Evolutionary conservation across 768 basidiomycete species (phyloP).

Genomic region (Hemileccinum impolitum): DNA sequence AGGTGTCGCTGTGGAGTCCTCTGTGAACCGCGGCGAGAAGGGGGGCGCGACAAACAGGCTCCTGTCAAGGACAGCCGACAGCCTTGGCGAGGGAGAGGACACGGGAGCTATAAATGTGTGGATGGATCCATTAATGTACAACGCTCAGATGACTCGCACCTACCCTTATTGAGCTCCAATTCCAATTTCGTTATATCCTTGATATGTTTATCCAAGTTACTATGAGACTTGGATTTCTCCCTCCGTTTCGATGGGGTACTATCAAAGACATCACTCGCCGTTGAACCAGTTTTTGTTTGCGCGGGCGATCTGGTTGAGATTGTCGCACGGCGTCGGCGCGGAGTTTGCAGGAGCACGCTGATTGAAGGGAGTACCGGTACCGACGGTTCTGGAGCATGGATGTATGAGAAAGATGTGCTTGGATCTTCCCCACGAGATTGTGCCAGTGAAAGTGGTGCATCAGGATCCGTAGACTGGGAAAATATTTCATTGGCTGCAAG

Average conservation of each 20-base stretch:
- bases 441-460: constrained; percentile 22
- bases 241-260: constrained; percentile 59
- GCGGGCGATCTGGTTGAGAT: constrained; percentile 64
- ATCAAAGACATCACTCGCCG: constrained; percentile 33
- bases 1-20: constrained; percentile 33
- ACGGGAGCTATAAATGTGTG: constrained; percentile 29
- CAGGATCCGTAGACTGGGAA: constrained; percentile 28
- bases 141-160: constrained; percentile 18
- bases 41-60: constrained; percentile 63
- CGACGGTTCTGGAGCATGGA: constrained; percentile 19
- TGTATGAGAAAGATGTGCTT: constrained; percentile 23
- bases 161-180: constrained; percentile 62
- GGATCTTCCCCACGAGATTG: constrained; percentile 9
- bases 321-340: constrained; percentile 53
- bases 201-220: constrained; percentile 63
- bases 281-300: constrained; percentile 24
- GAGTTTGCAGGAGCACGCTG: constrained; percentile 29
- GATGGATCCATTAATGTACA: constrained; percentile 3
- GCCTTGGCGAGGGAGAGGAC: constrained; percentile 42
- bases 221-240: constrained; percentile 66
- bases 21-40: constrained; percentile 34
- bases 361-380: constrained; percentile 18
- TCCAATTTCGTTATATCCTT: constrained; percentile 62
- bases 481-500: constrained; percentile 73
- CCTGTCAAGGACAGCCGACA: constrained; percentile 67